Base-by-base conservation (phyloP, 805 yeast species). In the Peterozyma xylosa region DNA sequence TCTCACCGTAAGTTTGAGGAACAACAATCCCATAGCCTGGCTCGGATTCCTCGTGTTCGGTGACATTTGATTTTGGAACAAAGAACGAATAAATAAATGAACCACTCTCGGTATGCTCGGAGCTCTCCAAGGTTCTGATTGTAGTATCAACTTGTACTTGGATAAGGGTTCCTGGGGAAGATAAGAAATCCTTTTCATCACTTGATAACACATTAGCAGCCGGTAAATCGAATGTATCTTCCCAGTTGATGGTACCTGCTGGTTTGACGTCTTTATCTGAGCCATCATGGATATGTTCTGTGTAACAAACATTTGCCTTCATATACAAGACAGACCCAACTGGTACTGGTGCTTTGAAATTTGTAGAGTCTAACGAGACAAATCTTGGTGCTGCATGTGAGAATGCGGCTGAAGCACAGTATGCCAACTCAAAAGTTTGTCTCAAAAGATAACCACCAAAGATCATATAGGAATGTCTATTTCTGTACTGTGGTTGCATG, bases 401-500 rank as follows among this genome's bases (percentile, higher is more conserved):
- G 56, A 90, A 88, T 1, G 95, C 86, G 5, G 96, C 96, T 7
- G 96, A 88, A 14, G 91, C 79, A 64, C 96, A 88, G 59, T 89
- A 90, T 1, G 96, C 97, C 55, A 90, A 75, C 61, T 90, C 98
- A 60, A 90, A 90, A 2, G 96, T 80, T 64, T 89, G 96, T 62
- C 96, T 79, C 70, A 90, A 75, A 56, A 90, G 68, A 57, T 90
- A 90, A 29, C 98, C 98, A 54, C 98, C 98, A 62, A 90, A 90
- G 38, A 90, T 86, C 87, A 89, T 88, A 64, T 84, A 87, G 3
- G 95, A 85, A 60, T 90, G 96, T 60, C 96, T 78, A 68, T 90
- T 90, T 65, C 97, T 78, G 67, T 89, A 90, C 67, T 90, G 97
- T 1, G 97, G 97, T 64, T 90, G 97, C 91, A 90, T 91, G 63